Percentiles rank a stretch among this genome's conserved stretches.
Evolutionary conservation across 164 flowering plant species (phyloP).

Genomic region (Piper betle): DNA sequence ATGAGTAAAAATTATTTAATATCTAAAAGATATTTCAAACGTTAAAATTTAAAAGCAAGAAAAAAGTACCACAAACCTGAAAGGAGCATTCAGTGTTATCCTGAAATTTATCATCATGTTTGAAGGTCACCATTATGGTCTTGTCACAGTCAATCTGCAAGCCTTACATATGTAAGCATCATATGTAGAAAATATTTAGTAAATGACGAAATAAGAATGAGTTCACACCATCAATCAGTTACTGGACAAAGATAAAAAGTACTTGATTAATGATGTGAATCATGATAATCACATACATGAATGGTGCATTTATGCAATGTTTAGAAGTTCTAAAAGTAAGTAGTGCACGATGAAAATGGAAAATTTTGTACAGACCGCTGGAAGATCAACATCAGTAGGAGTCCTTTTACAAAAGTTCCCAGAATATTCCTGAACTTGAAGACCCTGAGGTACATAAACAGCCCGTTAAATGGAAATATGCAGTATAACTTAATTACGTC

Average conservation of each 20-base stretch:
- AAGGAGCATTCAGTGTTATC: constrained; percentile 83
- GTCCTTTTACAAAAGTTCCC: constrained; percentile 96
- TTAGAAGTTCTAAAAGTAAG: too few relatives aligned
- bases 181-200: too few relatives aligned
- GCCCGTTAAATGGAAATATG: not conserved
- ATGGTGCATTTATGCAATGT: too few relatives aligned
- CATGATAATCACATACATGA: too few relatives aligned
- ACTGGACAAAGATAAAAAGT: too few relatives aligned
- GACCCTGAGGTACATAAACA: constrained; percentile 40
- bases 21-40: too few relatives aligned
- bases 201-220: too few relatives aligned
- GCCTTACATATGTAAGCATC: constrained; percentile 12
- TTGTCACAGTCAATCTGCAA: constrained; percentile 96
- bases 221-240: too few relatives aligned
- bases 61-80: constrained; percentile 33
- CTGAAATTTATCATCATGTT: constrained; percentile 79
- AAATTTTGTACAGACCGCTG: constrained; percentile 46
- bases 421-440: constrained; percentile 93
- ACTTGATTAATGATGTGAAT: too few relatives aligned
- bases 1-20: not conserved
- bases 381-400: constrained; percentile 95
- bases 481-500: not conserved
- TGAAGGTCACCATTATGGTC: constrained; percentile 71
- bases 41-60: not conserved
- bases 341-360: not conserved